Evolutionary conservation across 164 flowering plant genomes (phyloP).

Genomic region (Platanus orientalis): DNA sequence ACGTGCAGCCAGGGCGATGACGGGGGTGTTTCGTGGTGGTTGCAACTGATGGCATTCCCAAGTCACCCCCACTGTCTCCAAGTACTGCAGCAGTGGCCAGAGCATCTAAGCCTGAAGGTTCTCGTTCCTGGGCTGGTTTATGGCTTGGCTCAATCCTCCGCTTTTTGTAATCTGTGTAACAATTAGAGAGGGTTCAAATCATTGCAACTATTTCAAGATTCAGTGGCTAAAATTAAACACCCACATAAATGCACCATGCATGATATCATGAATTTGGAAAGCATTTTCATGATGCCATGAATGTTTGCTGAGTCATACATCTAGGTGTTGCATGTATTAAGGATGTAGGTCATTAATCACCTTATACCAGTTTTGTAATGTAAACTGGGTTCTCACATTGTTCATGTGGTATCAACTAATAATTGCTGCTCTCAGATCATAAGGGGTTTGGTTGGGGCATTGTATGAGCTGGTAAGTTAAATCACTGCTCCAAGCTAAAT

Average conservation of each 20-base stretch:
- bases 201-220: background rate
- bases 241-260: background rate
- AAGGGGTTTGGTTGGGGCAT: background rate
- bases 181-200: background rate
- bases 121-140: slow-evolving; percentile 30
- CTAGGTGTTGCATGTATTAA: too few species aligned
- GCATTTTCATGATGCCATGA: too few species aligned
- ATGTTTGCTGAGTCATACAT: too few species aligned
- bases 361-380: too few species aligned
- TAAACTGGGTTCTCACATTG: background rate
- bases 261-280: too few species aligned
- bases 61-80: slow-evolving; percentile 53
- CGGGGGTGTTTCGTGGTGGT: slow-evolving; percentile 91
- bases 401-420: background rate
- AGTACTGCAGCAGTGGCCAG: slow-evolving; percentile 84
- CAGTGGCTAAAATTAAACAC: background rate
- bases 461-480: background rate
- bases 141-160: slow-evolving; percentile 33
- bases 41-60: slow-evolving; percentile 45
- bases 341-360: too few species aligned
- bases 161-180: slow-evolving; percentile 58
- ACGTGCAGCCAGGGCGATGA: slow-evolving; percentile 89
- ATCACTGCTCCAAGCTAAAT: too few species aligned
- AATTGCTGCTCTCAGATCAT: background rate
- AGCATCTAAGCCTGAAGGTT: slow-evolving; percentile 82